A percentile compares a stretch with the other conserved stretches of the same genome.
These are phyloP conservation scores for Trichomonas vaginalis DNA, from an alignment of 208 protist species.

Conservation along the genomic window DNA sequence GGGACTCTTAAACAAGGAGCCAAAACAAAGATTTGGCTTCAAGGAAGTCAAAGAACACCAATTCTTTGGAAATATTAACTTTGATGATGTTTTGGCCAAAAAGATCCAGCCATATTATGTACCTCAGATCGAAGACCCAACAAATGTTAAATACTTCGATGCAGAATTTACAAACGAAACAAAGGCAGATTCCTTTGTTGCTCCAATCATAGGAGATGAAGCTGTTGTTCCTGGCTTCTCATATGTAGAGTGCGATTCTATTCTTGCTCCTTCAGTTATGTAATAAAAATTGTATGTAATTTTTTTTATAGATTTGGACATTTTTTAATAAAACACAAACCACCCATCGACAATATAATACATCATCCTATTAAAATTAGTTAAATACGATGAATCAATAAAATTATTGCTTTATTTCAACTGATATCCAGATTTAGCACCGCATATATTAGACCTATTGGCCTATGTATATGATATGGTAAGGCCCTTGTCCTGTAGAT, in stretches of 20 bases:
- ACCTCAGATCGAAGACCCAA: background rate
- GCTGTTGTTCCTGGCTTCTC: background rate
- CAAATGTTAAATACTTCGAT: background rate
- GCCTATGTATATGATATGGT: too few relatives aligned
- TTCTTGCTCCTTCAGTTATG: too few relatives aligned
- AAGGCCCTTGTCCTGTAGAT: too few relatives aligned
- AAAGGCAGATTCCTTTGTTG: background rate
- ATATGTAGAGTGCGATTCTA: background rate
- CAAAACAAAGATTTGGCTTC: background rate
- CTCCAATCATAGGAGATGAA: background rate
- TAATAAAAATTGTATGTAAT: too few relatives aligned
- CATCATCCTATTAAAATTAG: too few relatives aligned
- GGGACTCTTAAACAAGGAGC: conserved; percentile 28
- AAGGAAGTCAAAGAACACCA: background rate
- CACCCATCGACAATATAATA: too few relatives aligned
- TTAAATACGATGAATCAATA: too few relatives aligned
- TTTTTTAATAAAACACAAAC: too few relatives aligned
- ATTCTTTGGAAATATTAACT: background rate
- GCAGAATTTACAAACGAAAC: background rate
- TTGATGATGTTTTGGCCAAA: background rate
- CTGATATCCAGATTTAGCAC: too few relatives aligned
- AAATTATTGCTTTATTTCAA: too few relatives aligned
- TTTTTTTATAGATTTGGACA: too few relatives aligned
- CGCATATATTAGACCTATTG: too few relatives aligned
- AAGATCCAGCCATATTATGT: background rate